Evolutionary conservation across 1,284 basidiomycete species (phyloP).

Genomic region (Papiliotrema terrestris): DNA sequence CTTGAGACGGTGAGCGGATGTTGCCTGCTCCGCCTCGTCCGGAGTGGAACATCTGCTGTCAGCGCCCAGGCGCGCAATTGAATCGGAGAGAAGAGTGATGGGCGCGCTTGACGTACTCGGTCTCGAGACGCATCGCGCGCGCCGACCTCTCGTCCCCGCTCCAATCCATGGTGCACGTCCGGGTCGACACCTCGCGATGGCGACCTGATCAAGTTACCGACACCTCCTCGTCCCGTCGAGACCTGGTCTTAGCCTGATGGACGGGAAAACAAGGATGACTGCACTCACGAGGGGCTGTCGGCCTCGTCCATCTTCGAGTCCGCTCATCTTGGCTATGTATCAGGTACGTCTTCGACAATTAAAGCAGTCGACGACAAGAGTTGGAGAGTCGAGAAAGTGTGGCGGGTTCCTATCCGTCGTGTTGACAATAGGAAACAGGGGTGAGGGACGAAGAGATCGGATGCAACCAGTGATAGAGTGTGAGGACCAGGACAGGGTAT

Average conservation of each 20-base stretch:
- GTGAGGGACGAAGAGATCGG: too few relatives aligned
- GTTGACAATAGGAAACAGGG: too few relatives aligned
- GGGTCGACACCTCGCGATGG: slow-evolving; percentile 35
- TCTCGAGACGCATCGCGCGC: slow-evolving; percentile 27
- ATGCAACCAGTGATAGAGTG: too few relatives aligned
- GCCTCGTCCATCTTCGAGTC: slow-evolving; percentile 27
- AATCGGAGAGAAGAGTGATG: neutral
- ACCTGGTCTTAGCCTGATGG: slow-evolving; percentile 28
- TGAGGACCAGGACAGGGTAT: too few relatives aligned
- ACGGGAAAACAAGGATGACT: too few relatives aligned
- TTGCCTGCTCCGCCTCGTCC: slow-evolving; percentile 50
- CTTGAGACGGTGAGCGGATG: slow-evolving; percentile 41
- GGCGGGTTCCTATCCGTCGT: too few relatives aligned
- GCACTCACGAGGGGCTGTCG: slow-evolving; percentile 25
- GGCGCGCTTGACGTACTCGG: slow-evolving; percentile 21
- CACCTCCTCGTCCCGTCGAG: slow-evolving; percentile 48
- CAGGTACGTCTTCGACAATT: neutral
- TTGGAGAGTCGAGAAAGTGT: neutral
- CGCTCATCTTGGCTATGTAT: slow-evolving; percentile 28
- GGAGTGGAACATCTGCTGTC: slow-evolving; percentile 38
- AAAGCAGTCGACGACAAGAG: neutral
- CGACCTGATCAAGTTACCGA: slow-evolving; percentile 46
- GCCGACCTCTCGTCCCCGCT: slow-evolving; percentile 40
- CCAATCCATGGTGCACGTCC: slow-evolving; percentile 29
- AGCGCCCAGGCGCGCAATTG: neutral